Evolutionary conservation across 352 stramenopile species (phyloP), one percentile per base, ranked within the genome.

Genomic region (Lagenidium sp.): DNA sequence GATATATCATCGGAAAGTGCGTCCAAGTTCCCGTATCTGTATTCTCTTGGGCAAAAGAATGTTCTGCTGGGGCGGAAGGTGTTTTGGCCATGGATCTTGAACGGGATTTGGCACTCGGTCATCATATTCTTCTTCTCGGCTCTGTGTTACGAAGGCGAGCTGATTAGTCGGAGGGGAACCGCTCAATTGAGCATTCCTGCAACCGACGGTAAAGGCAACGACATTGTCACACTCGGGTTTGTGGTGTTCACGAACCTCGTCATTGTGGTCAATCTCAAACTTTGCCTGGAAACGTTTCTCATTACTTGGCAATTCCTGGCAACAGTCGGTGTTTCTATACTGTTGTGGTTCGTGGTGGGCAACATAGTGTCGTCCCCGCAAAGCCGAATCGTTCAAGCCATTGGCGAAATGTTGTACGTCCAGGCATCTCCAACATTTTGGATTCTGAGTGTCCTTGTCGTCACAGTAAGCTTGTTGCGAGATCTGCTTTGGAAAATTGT

Each of bases 81-180:
- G n/a, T 89, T 89, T 46, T 89, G 77, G 77, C 73, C 73, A 5
- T 89, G 77, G 77, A 86, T 89, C 44, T 51, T 85, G 12, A 90
- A 80, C 24, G 77, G 74, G n/a, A 62, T 90, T 21, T 90, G 71
- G 74, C 74, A 90, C 42, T 90, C 77, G 24, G 41, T 86, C 13
- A 60, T 90, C 19, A 86, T 90, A 42, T 87, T 89, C 48, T 86
- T 89, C 40, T 47, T 89, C n/a, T 86, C 73, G 16, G 59, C 66
- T 15, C 85, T 68, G 75, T 66, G 58, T 0, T 85, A 74, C 42
- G 63, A 72, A 30, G 69, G 69, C 22, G 47, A 53, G 15, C n/a
- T 64, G 16, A 22, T 59, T 56, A 67, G 48, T 41, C 62, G 46
- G 6, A 18, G 46, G 18, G 26, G 61, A 6, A 39, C 40, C 3